Percentiles rank a stretch among this genome's conserved stretches.
These are phyloP conservation scores for Calonectria hongkongensis DNA, from an alignment of 2,329 filamentous ascomycete species.

Conservation along the genomic window DNA sequence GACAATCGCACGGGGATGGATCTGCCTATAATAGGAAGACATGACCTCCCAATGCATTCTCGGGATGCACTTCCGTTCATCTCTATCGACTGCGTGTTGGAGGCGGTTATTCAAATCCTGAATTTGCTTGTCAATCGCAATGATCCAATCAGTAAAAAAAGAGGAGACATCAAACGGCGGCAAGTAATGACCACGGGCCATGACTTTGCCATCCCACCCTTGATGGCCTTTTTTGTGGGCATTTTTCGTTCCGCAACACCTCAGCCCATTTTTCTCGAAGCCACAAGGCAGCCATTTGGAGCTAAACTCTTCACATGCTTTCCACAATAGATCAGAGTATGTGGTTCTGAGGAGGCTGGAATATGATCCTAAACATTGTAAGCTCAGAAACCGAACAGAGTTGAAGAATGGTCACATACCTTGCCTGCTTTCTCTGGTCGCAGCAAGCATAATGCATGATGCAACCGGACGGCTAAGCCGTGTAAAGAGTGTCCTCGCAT, in stretches of 20 bases:
- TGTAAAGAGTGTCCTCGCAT: neutral
- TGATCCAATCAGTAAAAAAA: conserved; percentile 4
- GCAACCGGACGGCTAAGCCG: conserved; percentile 19
- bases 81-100: neutral
- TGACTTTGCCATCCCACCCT: neutral
- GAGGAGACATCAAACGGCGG: neutral
- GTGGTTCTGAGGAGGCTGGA: conserved; percentile 17
- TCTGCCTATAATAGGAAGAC: conserved; percentile 10
- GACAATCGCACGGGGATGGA: neutral
- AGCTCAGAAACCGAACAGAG: neutral
- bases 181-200: conserved; percentile 6
- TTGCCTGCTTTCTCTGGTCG: conserved; percentile 13
- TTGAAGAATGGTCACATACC: neutral
- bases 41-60: conserved; percentile 24
- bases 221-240: conserved; percentile 29
- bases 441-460: conserved; percentile 25
- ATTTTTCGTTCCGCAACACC: neutral
- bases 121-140: conserved; percentile 7
- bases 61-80: conserved; percentile 5
- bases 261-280: conserved; percentile 1
- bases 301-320: conserved; percentile 24
- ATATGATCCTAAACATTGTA: conserved; percentile 2
- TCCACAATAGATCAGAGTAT: neutral
- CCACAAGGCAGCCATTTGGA: conserved; percentile 26
- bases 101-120: neutral